A percentile compares a stretch with the other conserved stretches of the same genome.
phyloP scores from a whole-genome alignment of 2,329 filamentous ascomycete genomes.

The Atkinsonella hypoxylon region DNA sequence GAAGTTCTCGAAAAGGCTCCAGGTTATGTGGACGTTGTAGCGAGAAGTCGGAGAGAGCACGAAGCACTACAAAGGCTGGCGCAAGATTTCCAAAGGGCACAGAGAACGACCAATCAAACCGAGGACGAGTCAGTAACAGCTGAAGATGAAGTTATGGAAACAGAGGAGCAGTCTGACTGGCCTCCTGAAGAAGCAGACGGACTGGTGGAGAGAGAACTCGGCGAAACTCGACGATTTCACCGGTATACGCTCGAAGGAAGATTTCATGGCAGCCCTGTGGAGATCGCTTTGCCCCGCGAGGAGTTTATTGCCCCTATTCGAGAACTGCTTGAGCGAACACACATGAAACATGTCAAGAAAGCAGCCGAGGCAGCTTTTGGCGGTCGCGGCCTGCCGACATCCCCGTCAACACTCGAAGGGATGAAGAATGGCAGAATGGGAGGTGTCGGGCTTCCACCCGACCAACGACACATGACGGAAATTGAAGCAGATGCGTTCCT shows the following conservation, averaged over 20 bases:
- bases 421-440: constrained; percentile 48
- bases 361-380: constrained; percentile 67
- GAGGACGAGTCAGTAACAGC: constrained; percentile 13
- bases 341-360: constrained; percentile 62
- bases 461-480: constrained; percentile 55
- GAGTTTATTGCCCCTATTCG: constrained; percentile 59
- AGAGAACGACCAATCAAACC: constrained; percentile 22
- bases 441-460: constrained; percentile 51
- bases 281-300: constrained; percentile 61
- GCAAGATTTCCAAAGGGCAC: constrained; percentile 41
- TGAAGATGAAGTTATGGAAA: constrained; percentile 15
- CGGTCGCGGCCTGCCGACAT: constrained; percentile 63
- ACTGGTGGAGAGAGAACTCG: constrained; percentile 21
- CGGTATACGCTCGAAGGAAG: constrained; percentile 62
- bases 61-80: constrained; percentile 41
- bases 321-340: constrained; percentile 52
- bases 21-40: constrained; percentile 35
- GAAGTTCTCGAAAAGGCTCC: constrained; percentile 16
- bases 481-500: constrained; percentile 67
- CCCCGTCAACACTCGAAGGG: constrained; percentile 54
- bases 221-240: constrained; percentile 47
- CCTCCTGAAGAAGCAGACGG: constrained; percentile 20
- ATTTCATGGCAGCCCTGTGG: constrained; percentile 61
- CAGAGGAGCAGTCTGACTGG: constrained; percentile 14
- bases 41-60: constrained; percentile 42